Percentiles rank a stretch among this genome's conserved stretches.
Evolutionary conservation across 306 rosid genomes (phyloP).

Genomic region (Cucurbita pepo): DNA sequence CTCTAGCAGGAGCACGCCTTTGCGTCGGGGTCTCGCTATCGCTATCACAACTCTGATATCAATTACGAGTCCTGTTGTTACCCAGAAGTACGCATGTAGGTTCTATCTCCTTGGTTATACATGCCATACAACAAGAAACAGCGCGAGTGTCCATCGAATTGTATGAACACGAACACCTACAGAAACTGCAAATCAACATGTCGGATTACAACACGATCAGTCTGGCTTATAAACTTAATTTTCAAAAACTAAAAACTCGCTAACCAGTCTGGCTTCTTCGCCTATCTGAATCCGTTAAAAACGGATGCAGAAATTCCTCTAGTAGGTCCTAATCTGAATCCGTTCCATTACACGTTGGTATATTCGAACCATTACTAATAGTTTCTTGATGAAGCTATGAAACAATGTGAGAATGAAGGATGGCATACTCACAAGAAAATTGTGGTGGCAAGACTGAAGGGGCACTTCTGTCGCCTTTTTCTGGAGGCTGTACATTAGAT

Average conservation of each 20-base stretch:
- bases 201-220: background rate
- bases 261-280: background rate
- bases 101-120: slow-evolving; percentile 13
- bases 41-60: slow-evolving; percentile 16
- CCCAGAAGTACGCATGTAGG: background rate
- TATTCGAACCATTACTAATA: background rate
- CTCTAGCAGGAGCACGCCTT: slow-evolving; percentile 28
- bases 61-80: slow-evolving; percentile 7
- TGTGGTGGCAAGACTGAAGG: slow-evolving; percentile 24
- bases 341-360: background rate
- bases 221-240: no score
- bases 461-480: slow-evolving; percentile 13
- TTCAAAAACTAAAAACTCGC: no score
- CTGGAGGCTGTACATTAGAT: slow-evolving; percentile 55
- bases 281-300: background rate
- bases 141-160: slow-evolving; percentile 19
- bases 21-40: slow-evolving; percentile 33
- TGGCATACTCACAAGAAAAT: slow-evolving; percentile 35
- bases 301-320: background rate
- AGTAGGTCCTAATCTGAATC: background rate
- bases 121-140: slow-evolving; percentile 30
- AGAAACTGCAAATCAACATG: slow-evolving; percentile 30
- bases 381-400: background rate
- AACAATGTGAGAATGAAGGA: background rate
- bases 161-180: slow-evolving; percentile 26